These are phyloP conservation scores for Populus trichocarpa DNA, from an alignment of 441 rosid genomes.

Conservation along the genomic window DNA sequence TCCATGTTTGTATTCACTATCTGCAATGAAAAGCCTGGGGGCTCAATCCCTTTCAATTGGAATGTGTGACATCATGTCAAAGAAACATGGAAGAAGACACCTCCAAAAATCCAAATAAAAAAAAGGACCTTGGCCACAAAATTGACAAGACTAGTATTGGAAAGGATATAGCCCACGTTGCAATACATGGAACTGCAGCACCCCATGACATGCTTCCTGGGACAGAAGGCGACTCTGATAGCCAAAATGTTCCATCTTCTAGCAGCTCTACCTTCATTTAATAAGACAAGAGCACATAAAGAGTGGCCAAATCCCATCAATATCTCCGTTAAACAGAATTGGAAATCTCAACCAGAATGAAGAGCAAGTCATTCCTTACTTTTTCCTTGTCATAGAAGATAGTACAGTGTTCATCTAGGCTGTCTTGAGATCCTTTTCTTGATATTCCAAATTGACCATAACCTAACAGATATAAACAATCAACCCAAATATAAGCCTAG, in stretches of 20 bases:
- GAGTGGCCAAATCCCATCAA: not conserved
- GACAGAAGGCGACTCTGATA: constrained; percentile 97
- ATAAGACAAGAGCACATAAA: constrained; percentile 14
- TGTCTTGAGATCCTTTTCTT: constrained; percentile 79
- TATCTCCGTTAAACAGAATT: not conserved
- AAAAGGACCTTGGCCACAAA: constrained; percentile 5
- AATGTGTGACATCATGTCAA: constrained; percentile 89
- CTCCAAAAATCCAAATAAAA: not conserved
- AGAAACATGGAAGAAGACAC: constrained; percentile 37
- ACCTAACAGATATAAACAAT: constrained; percentile 32
- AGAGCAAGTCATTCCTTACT: constrained; percentile 31
- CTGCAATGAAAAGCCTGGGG: constrained; percentile 90
- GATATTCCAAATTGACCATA: constrained; percentile 93
- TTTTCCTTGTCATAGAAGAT: constrained; percentile 93
- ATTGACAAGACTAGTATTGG: constrained; percentile 12
- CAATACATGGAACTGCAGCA: constrained; percentile 76
- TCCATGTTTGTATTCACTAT: constrained; percentile 94
- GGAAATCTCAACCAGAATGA: not conserved
- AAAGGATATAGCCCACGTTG: constrained; percentile 99
- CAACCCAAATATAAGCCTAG: constrained; percentile 1
- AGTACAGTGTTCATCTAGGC: constrained; percentile 76
- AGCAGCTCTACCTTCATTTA: constrained; percentile 82
- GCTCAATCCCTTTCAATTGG: constrained; percentile 88
- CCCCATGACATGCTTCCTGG: constrained; percentile 98
- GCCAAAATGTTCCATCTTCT: constrained; percentile 99